Percentiles rank a stretch among this genome's conserved stretches.
Conservation (phyloP, 257 asterid species). For the Lycium ferocissimum region DNA sequence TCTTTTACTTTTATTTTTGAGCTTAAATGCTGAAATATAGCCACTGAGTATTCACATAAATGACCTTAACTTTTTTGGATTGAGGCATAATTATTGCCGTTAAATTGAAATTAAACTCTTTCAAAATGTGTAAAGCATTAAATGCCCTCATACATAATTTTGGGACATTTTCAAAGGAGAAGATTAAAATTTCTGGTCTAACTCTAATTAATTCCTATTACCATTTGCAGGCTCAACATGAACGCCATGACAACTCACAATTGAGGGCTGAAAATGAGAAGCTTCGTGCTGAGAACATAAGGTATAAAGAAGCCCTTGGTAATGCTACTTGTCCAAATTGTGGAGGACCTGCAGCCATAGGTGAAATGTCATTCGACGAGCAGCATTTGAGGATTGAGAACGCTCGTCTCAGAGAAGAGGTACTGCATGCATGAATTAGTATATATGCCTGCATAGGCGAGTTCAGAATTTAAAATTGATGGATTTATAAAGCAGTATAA, state of each 20-base stretch:
- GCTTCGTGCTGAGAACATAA: constrained; percentile 69
- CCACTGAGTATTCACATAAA: too few species aligned
- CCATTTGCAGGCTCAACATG: constrained; percentile 65
- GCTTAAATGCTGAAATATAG: too few species aligned
- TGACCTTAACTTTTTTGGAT: too few species aligned
- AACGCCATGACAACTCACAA: constrained; percentile 65
- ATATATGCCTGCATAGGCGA: background rate
- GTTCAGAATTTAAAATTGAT: background rate
- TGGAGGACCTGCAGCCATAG: constrained; percentile 76
- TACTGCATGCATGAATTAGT: constrained; percentile 25
- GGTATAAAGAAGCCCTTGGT: constrained; percentile 69
- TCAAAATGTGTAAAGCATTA: background rate
- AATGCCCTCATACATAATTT: background rate
- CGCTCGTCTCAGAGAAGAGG: constrained; percentile 80
- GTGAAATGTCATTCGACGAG: constrained; percentile 77
- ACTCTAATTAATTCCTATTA: background rate
- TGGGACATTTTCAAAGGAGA: too few species aligned
- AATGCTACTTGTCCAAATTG: constrained; percentile 71
- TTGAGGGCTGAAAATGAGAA: constrained; percentile 70
- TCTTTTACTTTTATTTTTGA: too few species aligned
- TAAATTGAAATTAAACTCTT: background rate
- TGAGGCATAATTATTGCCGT: too few species aligned
- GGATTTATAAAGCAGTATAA: background rate
- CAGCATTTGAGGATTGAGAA: constrained; percentile 78
- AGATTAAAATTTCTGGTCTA: too few species aligned